A percentile compares a stretch with the other conserved stretches of the same genome.
These are phyloP conservation scores for Conticribra guillardii DNA, from an alignment of 108 stramenopile species.

Conservation along the genomic window DNA sequence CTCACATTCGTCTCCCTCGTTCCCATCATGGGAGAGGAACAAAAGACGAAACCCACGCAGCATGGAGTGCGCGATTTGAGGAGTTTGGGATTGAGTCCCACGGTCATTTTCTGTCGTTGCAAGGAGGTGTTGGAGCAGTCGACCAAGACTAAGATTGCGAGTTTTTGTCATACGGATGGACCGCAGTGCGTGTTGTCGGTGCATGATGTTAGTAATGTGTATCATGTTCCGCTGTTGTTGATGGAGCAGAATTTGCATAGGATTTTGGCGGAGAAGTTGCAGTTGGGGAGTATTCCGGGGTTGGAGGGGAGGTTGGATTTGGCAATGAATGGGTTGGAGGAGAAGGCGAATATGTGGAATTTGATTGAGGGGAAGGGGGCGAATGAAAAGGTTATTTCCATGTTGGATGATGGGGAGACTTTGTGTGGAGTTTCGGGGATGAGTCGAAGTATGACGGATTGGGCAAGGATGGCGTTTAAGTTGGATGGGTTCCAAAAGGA, in stretches of 20 bases:
- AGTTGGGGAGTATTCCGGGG: conserved; percentile 31
- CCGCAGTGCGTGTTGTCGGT: conserved; percentile 88
- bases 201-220: conserved; percentile 99
- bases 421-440: conserved; percentile 22
- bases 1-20: conserved; percentile 97
- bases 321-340: conserved; percentile 67
- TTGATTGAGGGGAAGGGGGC: conserved; percentile 46
- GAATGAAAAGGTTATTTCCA: conserved; percentile 34
- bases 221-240: conserved; percentile 96
- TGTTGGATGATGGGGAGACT: conserved; percentile 27
- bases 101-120: conserved; percentile 96
- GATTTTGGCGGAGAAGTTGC: conserved; percentile 56
- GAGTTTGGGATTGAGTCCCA: conserved; percentile 90
- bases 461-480: conserved; percentile 88
- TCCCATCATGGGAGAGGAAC: conserved; percentile 97
- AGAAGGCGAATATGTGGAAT: conserved; percentile 52
- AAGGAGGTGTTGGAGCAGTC: conserved; percentile 75
- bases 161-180: conserved; percentile 96
- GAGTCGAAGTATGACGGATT: conserved; percentile 73
- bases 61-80: conserved; percentile 97
- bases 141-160: conserved; percentile 92
- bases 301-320: conserved; percentile 52
- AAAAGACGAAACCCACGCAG: conserved; percentile 99
- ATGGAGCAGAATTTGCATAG: conserved; percentile 89
- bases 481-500: conserved; percentile 78